phyloP scores from a whole-genome alignment of 768 basidiomycete species.

The Paxillus rubicundulus region DNA sequence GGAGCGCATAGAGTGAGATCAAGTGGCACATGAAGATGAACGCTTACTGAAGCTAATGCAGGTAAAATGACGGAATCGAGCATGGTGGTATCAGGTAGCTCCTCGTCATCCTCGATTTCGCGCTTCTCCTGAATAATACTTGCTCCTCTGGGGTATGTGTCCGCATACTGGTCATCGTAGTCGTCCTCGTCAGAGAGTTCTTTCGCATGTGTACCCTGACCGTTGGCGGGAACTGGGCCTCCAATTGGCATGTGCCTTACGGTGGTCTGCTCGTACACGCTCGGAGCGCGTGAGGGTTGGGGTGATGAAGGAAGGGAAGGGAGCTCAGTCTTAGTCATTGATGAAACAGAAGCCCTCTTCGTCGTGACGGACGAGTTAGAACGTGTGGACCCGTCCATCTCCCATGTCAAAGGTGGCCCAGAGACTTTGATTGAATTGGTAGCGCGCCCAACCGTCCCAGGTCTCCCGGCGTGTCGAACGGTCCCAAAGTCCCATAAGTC shows the following conservation, averaged over 20 bases:
- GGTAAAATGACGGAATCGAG: conserved; percentile 93
- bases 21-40: background rate
- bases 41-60: conserved; percentile 88
- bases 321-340: conserved; percentile 55
- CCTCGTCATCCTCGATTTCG: conserved; percentile 50
- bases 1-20: conserved; percentile 8
- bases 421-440: conserved; percentile 53
- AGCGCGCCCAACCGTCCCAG: conserved; percentile 66
- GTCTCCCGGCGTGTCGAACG: conserved; percentile 68
- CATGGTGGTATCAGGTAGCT: conserved; percentile 82
- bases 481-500: conserved; percentile 99
- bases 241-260: conserved; percentile 55
- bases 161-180: conserved; percentile 56
- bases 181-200: conserved; percentile 66
- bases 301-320: conserved; percentile 53
- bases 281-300: conserved; percentile 33
- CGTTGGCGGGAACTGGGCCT: conserved; percentile 15
- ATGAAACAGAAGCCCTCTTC: conserved; percentile 38
- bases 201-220: conserved; percentile 36
- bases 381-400: conserved; percentile 59
- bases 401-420: conserved; percentile 76
- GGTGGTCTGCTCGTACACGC: conserved; percentile 59
- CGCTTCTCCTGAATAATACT: conserved; percentile 37
- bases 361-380: conserved; percentile 33
- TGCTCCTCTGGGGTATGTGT: conserved; percentile 45